Percentiles rank a stretch among this genome's conserved stretches.
Conservation (phyloP, 2,329 filamentous ascomycete species). For the Neonectria faginata region DNA sequence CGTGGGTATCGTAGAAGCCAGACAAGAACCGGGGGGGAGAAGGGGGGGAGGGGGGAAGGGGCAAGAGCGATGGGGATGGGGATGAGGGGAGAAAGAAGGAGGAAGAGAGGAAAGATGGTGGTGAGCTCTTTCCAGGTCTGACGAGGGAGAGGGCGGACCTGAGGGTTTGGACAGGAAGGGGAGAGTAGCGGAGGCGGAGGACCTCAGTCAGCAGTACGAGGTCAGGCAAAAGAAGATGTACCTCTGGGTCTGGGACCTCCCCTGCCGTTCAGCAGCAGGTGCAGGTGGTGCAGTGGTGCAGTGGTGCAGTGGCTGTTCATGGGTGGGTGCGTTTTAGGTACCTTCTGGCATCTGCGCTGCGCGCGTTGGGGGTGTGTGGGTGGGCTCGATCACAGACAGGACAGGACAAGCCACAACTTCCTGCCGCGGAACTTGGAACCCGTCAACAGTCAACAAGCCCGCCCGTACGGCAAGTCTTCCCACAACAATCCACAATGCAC, state of each 20-base stretch:
- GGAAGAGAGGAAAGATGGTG: constrained; percentile 42
- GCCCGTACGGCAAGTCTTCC: neutral
- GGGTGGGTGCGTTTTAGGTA: neutral
- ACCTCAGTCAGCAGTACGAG: constrained; percentile 35
- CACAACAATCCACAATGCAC: constrained; percentile 7
- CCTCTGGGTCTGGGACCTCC: constrained; percentile 7
- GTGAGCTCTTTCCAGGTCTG: constrained; percentile 48
- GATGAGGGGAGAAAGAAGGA: constrained; percentile 28
- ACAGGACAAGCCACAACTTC: neutral
- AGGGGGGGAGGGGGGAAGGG: constrained; percentile 21
- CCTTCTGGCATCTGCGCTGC: neutral
- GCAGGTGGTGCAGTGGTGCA: neutral
- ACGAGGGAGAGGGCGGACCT: constrained; percentile 38
- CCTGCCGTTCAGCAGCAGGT: neutral
- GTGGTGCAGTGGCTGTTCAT: neutral
- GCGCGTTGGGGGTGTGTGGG: neutral
- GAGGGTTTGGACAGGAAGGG: constrained; percentile 29
- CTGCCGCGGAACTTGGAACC: constrained; percentile 1
- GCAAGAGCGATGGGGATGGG: constrained; percentile 28
- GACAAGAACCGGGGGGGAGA: constrained; percentile 38
- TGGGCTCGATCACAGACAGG: neutral
- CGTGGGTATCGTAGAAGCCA: constrained; percentile 42
- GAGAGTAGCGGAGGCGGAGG: constrained; percentile 36
- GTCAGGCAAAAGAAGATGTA: constrained; percentile 29
- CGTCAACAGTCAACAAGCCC: neutral